Evolutionary conservation across 2,329 filamentous ascomycete genomes (phyloP).

Genomic region (Sporothrix mexicana): DNA sequence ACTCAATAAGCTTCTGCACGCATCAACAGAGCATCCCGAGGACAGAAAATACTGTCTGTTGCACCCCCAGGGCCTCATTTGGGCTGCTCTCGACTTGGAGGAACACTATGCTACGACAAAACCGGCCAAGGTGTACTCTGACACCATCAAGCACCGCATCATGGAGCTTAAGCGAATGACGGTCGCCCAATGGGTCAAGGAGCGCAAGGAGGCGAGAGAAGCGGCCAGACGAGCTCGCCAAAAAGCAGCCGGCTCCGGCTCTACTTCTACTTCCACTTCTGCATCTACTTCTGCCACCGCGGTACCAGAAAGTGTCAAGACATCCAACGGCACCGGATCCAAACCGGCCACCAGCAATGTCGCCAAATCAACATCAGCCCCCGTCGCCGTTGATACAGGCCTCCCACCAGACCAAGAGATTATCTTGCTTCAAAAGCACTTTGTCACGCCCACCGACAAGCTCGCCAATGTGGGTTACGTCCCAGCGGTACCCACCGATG

Average conservation of each 20-base stretch:
- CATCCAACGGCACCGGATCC: not conserved
- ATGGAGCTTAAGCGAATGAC: conserved; percentile 77
- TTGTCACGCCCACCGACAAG: conserved; percentile 67
- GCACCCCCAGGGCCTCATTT: conserved; percentile 70
- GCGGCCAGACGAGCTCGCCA: conserved; percentile 40
- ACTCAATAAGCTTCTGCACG: conserved; percentile 68
- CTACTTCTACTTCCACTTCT: not conserved
- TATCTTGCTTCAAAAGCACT: conserved; percentile 59
- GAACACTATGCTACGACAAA: conserved; percentile 73
- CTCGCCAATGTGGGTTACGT: conserved; percentile 80
- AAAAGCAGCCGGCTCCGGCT: not conserved
- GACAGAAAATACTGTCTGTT: conserved; percentile 61
- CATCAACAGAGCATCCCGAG: conserved; percentile 50
- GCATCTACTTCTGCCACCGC: too few species aligned
- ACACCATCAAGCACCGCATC: conserved; percentile 82
- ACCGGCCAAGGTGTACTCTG: conserved; percentile 71
- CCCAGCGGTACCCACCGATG: conserved; percentile 65
- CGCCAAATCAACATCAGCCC: not conserved
- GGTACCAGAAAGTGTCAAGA: too few species aligned
- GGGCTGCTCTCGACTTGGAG: conserved; percentile 76
- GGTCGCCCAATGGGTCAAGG: conserved; percentile 71
- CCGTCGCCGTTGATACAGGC: conserved; percentile 65
- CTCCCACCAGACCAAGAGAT: conserved; percentile 72
- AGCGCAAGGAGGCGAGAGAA: conserved; percentile 50
- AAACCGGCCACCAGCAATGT: conserved; percentile 3